Percentiles rank a stretch among this genome's conserved stretches.
Evolutionary conservation across 2,329 filamentous ascomycete genomes (phyloP).

Genomic region (Phialophora expanda): DNA sequence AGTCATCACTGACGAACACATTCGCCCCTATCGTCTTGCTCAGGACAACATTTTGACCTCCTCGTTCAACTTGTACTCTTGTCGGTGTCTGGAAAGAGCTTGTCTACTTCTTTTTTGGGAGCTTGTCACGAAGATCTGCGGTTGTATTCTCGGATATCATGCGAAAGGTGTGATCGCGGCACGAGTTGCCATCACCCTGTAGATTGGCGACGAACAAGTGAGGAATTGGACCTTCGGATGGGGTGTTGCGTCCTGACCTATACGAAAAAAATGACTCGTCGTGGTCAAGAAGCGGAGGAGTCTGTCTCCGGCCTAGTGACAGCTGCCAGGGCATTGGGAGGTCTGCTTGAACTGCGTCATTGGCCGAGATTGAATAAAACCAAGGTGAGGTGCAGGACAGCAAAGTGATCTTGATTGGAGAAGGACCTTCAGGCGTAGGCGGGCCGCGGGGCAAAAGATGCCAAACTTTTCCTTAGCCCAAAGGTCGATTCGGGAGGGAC

Average conservation of each 20-base stretch:
- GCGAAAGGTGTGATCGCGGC: background rate
- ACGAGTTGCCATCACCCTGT: background rate
- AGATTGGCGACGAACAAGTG: background rate
- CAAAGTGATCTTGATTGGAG: background rate
- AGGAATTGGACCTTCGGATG: background rate
- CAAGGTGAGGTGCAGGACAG: background rate
- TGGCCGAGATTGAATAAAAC: background rate
- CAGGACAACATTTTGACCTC: background rate
- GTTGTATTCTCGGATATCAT: background rate
- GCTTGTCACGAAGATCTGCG: background rate
- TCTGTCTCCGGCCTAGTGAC: background rate
- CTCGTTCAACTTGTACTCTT: background rate
- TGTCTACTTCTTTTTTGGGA: background rate
- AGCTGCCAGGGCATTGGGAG: background rate
- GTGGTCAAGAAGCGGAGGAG: background rate
- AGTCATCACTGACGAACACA: background rate
- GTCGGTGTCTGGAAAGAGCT: background rate
- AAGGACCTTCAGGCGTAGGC: background rate
- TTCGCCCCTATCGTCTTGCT: background rate
- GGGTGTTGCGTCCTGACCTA: background rate
- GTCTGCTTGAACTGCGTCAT: background rate
- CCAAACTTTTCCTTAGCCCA: background rate
- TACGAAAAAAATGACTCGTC: background rate
- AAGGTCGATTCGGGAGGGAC: background rate
- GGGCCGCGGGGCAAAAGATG: conserved; percentile 4